Evolutionary conservation across 2,329 filamentous ascomycete genomes (phyloP), one percentile per base, ranked within the genome.

Genomic region (Phialophora expanda): DNA sequence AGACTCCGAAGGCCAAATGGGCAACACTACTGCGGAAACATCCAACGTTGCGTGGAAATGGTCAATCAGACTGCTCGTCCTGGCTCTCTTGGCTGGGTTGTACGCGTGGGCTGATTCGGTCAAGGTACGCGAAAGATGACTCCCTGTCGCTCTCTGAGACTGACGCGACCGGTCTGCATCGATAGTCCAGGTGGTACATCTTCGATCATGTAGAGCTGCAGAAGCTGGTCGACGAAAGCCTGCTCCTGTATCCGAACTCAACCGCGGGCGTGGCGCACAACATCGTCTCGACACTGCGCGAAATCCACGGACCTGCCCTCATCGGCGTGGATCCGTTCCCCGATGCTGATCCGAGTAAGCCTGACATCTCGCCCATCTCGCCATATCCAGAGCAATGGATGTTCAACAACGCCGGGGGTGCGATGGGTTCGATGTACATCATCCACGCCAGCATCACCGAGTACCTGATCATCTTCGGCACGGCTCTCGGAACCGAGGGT

Each of bases 391-490:
- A 92, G 78, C 88, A 93, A 76, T 95, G 91, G 91, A 82, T 94
- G 62, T 93, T 94, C 73, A 95, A 93, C 82, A 94, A 94, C 74
- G 91, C 91, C 57, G 91, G 91, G 56, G 91, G 91, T 63, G 91
- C 91, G 61, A 94, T 94, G 91, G 91, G 91, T 59, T 89, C 85
- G 74, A 93, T 94, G 91, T 91, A 90, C 77, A 88, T 94, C 68
- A 87, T 94, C 73, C 91, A 94, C 76, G 90, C 91, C 59, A 92
- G 87, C 75, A 83, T 97, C 68, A 96, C 92, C 22, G 93, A 97
- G 79, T 96, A 96, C 80, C 83, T 96, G 72, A 95, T 96, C 77
- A 88, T 96, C 80, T 96, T 95, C 77, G 92, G 91, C 76, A 91
- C 90, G 1, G 85, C 91, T 9, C 80, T 93, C 72, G 92, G 92